phyloP scores from a whole-genome alignment of 176 grass and related monocot species.

The Alloteropsis semialata region DNA sequence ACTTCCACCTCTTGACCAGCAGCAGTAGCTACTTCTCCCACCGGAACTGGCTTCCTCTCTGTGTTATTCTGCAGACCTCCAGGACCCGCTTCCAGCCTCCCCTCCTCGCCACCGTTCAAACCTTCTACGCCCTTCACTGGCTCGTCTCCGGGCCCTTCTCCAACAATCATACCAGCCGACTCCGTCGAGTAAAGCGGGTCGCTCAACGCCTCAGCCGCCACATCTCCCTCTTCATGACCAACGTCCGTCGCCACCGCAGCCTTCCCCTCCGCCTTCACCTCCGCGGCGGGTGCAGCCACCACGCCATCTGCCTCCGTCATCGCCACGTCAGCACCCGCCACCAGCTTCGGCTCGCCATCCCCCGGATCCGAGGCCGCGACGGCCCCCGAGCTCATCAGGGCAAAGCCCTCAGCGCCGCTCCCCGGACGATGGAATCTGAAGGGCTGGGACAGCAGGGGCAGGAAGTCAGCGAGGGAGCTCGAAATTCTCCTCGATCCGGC shows the following conservation, averaged over 20 bases:
- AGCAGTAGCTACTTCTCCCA: background rate
- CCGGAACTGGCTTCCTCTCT: background rate
- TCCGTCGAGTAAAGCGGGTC: constrained; percentile 28
- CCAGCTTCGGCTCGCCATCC: constrained; percentile 25
- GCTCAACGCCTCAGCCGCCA: background rate
- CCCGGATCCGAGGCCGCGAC: constrained; percentile 48
- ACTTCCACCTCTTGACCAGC: background rate
- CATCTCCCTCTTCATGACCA: background rate
- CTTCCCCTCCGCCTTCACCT: constrained; percentile 7
- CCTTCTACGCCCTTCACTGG: background rate
- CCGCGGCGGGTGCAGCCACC: background rate
- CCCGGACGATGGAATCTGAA: constrained; percentile 20
- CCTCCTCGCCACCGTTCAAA: background rate
- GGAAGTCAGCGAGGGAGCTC: constrained; percentile 27
- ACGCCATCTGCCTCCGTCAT: constrained; percentile 19
- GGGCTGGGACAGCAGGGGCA: background rate
- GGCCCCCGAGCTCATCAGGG: constrained; percentile 42
- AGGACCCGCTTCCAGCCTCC: background rate
- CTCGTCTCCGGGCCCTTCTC: background rate
- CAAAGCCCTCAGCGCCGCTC: background rate
- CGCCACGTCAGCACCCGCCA: constrained; percentile 16
- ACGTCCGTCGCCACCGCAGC: background rate
- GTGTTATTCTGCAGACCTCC: background rate
- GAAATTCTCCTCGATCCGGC: constrained; percentile 44
- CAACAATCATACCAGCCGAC: constrained; percentile 27